phyloP scores from a whole-genome alignment of 345 rosid genomes.

The Mallotus nudiflorus region DNA sequence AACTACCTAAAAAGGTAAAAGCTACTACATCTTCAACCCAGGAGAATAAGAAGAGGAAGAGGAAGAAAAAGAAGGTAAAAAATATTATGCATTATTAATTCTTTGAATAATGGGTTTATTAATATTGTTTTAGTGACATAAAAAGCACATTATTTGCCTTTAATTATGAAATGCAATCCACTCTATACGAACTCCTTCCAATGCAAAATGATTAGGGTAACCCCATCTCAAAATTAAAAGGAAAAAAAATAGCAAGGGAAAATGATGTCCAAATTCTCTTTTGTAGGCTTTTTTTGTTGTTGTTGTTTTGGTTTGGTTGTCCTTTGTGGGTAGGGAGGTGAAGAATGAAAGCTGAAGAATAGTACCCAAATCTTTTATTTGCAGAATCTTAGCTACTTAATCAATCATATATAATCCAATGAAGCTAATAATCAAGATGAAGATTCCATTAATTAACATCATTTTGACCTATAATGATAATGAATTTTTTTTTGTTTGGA shows the following conservation, averaged over 20 bases:
- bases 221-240: not conserved
- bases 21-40: too few relatives aligned
- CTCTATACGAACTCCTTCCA: too few relatives aligned
- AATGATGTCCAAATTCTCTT: not conserved
- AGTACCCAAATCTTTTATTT: not conserved
- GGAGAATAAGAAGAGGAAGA: too few relatives aligned
- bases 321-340: not conserved
- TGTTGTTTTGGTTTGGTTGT: too few relatives aligned
- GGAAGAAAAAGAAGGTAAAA: not conserved
- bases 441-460: slow-evolving; percentile 17
- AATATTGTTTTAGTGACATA: not conserved
- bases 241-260: not conserved
- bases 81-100: not conserved
- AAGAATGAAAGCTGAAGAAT: not conserved
- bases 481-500: too few relatives aligned
- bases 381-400: not conserved
- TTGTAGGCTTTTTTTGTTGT: too few relatives aligned
- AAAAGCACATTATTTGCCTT: not conserved
- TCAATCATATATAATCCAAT: not conserved
- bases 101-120: too few relatives aligned
- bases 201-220: too few relatives aligned
- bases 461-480: slow-evolving; percentile 19
- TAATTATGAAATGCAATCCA: slow-evolving; percentile 5
- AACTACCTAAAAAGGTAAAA: not conserved
- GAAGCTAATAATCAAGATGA: not conserved